phyloP scores from a whole-genome alignment of 345 rosid species.

The Brassica juncea region DNA sequence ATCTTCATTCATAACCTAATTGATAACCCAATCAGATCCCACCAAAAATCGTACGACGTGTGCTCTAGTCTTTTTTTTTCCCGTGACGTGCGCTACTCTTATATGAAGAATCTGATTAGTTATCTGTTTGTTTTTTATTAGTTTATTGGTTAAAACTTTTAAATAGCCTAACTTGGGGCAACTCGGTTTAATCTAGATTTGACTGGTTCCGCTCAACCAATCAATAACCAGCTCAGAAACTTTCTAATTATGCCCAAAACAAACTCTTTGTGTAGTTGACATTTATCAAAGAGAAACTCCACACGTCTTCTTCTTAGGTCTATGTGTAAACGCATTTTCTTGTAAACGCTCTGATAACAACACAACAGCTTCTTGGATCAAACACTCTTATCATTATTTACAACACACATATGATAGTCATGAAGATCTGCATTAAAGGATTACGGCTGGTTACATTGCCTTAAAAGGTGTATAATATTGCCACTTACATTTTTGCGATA shows the following conservation, averaged over 20 bases:
- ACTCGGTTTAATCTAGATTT: conserved; percentile 3
- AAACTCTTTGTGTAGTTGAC: not conserved
- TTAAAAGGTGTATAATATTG: no score
- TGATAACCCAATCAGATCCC: not conserved
- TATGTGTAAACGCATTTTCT: no score
- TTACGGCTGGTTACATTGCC: no score
- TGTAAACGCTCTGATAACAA: no score
- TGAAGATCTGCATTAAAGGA: no score
- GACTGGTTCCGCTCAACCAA: conserved; percentile 15
- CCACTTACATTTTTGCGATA: no score
- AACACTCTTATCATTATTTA: no score
- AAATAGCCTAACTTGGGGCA: not conserved
- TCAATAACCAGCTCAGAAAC: not conserved
- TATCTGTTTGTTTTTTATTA: not conserved
- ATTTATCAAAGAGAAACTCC: not conserved
- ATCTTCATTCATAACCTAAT: not conserved
- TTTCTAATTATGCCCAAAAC: not conserved
- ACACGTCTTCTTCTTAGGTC: no score
- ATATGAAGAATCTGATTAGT: not conserved
- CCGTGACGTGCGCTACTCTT: conserved; percentile 32
- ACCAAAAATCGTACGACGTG: conserved; percentile 24
- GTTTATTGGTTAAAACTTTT: not conserved
- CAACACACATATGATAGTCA: no score
- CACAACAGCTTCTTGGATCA: no score
- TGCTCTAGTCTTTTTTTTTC: not conserved